Percentiles rank a stretch among this genome's conserved stretches.
phyloP scores from a whole-genome alignment of 768 basidiomycete species.

The Crassisporium funariophilum region DNA sequence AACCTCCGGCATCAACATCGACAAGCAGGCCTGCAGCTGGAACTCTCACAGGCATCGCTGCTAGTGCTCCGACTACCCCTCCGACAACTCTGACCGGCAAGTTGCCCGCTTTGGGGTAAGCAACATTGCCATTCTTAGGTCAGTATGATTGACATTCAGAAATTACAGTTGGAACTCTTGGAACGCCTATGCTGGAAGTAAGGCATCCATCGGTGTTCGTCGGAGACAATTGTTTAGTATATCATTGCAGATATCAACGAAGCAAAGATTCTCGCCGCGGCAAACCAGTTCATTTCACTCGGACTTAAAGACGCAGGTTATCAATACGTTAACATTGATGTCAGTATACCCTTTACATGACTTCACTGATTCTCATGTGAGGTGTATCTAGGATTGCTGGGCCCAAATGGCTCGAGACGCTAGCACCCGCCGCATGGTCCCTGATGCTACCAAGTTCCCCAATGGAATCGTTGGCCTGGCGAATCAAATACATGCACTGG shows the following conservation, averaged over 20 bases:
- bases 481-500: constrained; percentile 45
- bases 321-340: constrained; percentile 55
- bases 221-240: not conserved
- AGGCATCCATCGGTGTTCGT: not conserved
- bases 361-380: not conserved
- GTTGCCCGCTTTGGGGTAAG: constrained; percentile 49
- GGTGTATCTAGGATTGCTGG: constrained; percentile 50
- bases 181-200: constrained; percentile 48
- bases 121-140: not conserved
- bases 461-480: constrained; percentile 50
- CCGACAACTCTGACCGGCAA: constrained; percentile 35
- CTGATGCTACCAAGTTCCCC: constrained; percentile 56
- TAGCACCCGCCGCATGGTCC: constrained; percentile 43
- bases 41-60: constrained; percentile 7
- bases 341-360: constrained; percentile 20
- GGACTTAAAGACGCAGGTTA: constrained; percentile 53
- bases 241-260: constrained; percentile 42
- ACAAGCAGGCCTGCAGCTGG: not conserved
- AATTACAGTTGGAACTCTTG: constrained; percentile 54
- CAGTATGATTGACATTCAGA: not conserved
- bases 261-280: constrained; percentile 46
- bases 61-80: constrained; percentile 7
- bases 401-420: constrained; percentile 40
- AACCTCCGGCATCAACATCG: no score
- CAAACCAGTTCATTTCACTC: constrained; percentile 46